Conservation (phyloP, 129 eudicot genomes). For the Flaveria trinervia region DNA sequence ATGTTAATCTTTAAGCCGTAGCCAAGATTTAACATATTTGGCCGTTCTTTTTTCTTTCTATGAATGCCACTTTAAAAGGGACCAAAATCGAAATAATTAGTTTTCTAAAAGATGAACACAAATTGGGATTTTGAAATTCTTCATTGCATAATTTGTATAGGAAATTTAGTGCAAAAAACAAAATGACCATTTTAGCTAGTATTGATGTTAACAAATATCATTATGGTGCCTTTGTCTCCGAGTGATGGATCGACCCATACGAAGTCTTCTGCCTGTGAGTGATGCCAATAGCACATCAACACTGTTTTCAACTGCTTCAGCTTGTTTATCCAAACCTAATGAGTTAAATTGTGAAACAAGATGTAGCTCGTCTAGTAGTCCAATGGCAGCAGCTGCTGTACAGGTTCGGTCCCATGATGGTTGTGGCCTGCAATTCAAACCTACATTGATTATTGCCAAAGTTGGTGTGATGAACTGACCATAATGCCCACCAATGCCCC, state of each 20-base stretch:
- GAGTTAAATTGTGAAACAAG: conserved; percentile 54
- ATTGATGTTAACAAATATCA: conserved; percentile 46
- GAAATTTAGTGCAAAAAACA: not conserved
- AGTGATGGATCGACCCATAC: conserved; percentile 87
- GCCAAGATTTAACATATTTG: no score
- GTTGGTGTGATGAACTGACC: conserved; percentile 2
- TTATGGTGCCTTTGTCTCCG: conserved; percentile 58
- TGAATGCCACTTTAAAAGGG: no score
- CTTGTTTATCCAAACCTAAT: conserved; percentile 62
- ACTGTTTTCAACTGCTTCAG: conserved; percentile 66
- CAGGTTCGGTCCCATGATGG: conserved; percentile 99
- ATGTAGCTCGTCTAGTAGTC: conserved; percentile 79
- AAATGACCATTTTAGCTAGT: not conserved
- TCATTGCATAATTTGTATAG: not conserved
- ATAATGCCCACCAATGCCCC: not conserved
- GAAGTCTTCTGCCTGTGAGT: conserved; percentile 72
- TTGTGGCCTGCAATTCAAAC: conserved; percentile 66
- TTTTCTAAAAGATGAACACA: no score
- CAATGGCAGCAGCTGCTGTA: conserved; percentile 93
- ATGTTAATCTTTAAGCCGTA: no score
- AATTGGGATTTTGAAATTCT: not conserved
- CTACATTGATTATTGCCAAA: not conserved
- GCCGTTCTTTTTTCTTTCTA: no score
- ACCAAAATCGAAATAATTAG: no score
- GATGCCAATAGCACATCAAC: conserved; percentile 67